phyloP scores from a whole-genome alignment of 331 rosid species.

The Acacia pycnantha region DNA sequence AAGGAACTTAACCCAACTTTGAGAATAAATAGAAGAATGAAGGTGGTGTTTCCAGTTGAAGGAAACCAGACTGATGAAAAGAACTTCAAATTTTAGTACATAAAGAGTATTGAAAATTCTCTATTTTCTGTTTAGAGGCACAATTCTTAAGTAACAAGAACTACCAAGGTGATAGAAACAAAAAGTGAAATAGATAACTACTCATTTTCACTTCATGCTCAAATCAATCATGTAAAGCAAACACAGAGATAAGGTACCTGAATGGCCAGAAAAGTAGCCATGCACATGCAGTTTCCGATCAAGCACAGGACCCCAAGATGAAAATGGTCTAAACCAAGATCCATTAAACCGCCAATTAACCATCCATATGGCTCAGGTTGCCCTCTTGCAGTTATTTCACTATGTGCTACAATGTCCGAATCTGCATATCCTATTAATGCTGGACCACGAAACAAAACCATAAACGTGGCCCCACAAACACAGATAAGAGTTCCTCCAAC shows the following conservation, averaged over 20 bases:
- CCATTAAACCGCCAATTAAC: conserved; percentile 66
- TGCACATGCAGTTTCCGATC: conserved; percentile 94
- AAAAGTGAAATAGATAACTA: conserved; percentile 11
- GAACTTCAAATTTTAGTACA: neutral
- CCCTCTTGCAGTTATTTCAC: conserved; percentile 80
- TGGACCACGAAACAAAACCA: conserved; percentile 89
- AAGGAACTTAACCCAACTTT: neutral
- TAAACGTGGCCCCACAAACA: conserved; percentile 76
- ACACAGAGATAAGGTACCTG: conserved; percentile 55
- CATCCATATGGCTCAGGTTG: conserved; percentile 97
- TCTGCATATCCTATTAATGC: conserved; percentile 68
- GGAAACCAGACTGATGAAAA: neutral
- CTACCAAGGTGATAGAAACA: neutral
- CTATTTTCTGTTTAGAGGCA: neutral
- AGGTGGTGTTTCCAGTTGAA: neutral
- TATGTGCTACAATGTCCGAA: conserved; percentile 50
- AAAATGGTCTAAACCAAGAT: conserved; percentile 78
- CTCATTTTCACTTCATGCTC: neutral
- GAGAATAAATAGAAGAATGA: neutral
- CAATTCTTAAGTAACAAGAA: neutral
- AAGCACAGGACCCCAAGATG: conserved; percentile 91
- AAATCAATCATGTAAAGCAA: conserved; percentile 12
- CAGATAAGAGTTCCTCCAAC: conserved; percentile 79
- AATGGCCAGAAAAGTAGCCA: conserved; percentile 85
- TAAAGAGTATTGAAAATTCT: neutral